phyloP scores from a whole-genome alignment of 306 rosid species.

The Potentilla sterilis region DNA sequence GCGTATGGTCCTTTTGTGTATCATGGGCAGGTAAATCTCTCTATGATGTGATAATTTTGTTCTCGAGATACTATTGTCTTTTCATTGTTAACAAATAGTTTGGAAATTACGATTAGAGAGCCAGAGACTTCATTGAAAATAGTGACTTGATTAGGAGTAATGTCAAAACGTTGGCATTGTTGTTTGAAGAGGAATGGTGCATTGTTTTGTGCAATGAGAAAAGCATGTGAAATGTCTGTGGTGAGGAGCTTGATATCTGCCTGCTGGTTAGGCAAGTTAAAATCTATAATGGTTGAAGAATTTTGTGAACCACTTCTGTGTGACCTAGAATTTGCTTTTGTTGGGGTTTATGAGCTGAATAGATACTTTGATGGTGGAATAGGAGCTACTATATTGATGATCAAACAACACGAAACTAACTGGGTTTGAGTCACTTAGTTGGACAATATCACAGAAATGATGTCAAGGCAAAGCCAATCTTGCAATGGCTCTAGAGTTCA shows the following conservation, averaged over 20 bases:
- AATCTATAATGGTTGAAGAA: neutral
- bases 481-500: neutral
- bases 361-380: neutral
- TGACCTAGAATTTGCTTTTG: neutral
- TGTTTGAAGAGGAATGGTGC: too few relatives aligned
- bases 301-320: neutral
- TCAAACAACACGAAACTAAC: neutral
- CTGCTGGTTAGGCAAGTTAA: neutral
- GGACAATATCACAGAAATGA: neutral
- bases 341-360: neutral
- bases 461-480: neutral
- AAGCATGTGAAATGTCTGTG: neutral
- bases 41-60: too few relatives aligned
- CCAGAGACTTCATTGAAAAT: neutral
- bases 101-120: neutral
- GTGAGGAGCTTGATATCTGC: neutral
- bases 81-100: neutral
- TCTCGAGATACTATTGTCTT: neutral
- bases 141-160: neutral
- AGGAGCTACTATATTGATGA: neutral
- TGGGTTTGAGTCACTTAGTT: neutral
- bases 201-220: neutral
- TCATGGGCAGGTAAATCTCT: slow-evolving; percentile 73
- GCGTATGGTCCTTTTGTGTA: slow-evolving; percentile 84
- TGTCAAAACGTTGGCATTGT: too few relatives aligned